These are phyloP conservation scores for Nicotiana tabacum DNA, from an alignment of 257 asterid genomes.

Conservation along the genomic window DNA sequence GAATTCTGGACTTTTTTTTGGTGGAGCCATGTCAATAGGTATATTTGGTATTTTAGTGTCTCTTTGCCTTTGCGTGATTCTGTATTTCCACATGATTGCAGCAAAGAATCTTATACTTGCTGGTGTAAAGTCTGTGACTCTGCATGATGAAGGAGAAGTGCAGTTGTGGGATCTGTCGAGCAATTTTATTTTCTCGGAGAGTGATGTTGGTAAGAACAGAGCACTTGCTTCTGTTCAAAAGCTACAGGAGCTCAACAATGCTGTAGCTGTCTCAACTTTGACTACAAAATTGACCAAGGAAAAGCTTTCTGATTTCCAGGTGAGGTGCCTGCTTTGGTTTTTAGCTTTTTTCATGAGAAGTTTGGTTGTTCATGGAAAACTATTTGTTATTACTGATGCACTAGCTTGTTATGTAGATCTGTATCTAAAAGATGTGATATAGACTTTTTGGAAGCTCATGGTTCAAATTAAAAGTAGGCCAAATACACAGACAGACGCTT, in stretches of 20 bases:
- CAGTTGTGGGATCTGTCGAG: constrained; percentile 91
- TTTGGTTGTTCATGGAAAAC: background rate
- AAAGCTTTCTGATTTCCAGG: constrained; percentile 76
- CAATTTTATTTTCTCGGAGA: constrained; percentile 78
- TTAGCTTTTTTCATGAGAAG: background rate
- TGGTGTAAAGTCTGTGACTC: constrained; percentile 89
- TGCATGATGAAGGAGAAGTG: constrained; percentile 81
- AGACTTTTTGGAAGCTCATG: background rate
- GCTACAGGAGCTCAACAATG: constrained; percentile 89
- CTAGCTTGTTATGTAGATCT: background rate
- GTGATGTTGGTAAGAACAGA: constrained; percentile 82
- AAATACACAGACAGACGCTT: no score
- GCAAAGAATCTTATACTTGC: constrained; percentile 93
- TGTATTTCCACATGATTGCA: constrained; percentile 35
- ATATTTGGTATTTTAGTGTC: background rate
- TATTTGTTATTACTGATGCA: background rate
- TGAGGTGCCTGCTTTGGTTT: constrained; percentile 6
- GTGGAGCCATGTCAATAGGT: background rate
- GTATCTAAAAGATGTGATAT: background rate
- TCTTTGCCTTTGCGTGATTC: constrained; percentile 7
- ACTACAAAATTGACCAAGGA: constrained; percentile 63
- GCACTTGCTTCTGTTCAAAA: constrained; percentile 83
- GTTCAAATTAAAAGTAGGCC: background rate
- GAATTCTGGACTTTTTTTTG: background rate
- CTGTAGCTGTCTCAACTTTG: constrained; percentile 63